Evolutionary conservation across 306 rosid genomes (phyloP).

Genomic region (Lupinus albus): DNA sequence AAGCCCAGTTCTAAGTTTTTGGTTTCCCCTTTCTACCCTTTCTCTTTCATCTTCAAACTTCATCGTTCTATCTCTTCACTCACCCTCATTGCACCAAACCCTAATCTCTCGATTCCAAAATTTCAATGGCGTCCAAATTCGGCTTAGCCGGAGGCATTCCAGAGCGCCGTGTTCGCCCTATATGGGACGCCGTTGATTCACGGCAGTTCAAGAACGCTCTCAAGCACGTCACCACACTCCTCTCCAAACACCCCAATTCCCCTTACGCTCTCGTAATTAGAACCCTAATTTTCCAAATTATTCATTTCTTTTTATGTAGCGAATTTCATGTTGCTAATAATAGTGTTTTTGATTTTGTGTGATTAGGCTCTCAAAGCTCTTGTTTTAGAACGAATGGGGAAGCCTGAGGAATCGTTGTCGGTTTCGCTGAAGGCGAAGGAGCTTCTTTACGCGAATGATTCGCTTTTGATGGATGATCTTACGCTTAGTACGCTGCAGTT

Average conservation of each 20-base stretch:
- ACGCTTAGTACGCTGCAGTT: slow-evolving; percentile 93
- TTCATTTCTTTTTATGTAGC: background rate
- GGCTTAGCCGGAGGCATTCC: slow-evolving; percentile 94
- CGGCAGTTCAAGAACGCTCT: slow-evolving; percentile 91
- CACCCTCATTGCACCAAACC: background rate
- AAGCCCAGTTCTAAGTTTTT: background rate
- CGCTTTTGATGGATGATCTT: slow-evolving; percentile 84
- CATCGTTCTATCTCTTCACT: background rate
- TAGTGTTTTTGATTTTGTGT: background rate
- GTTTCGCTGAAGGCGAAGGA: slow-evolving; percentile 75
- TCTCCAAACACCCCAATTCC: slow-evolving; percentile 71
- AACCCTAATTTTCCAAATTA: background rate
- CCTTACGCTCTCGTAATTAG: slow-evolving; percentile 84
- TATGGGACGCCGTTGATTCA: slow-evolving; percentile 98
- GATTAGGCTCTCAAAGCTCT: slow-evolving; percentile 89
- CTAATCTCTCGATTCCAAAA: background rate
- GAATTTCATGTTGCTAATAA: background rate
- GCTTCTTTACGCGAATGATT: slow-evolving; percentile 58
- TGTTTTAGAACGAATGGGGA: slow-evolving; percentile 88
- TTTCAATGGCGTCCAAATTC: slow-evolving; percentile 82
- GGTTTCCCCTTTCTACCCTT: background rate
- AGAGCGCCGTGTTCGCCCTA: slow-evolving; percentile 90
- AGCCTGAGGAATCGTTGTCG: slow-evolving; percentile 72
- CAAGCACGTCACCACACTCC: slow-evolving; percentile 70
- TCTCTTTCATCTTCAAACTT: background rate